A percentile compares a stretch with the other conserved stretches of the same genome.
phyloP scores from a whole-genome alignment of 23 red algal species.

The Gracilaria domingensis region DNA sequence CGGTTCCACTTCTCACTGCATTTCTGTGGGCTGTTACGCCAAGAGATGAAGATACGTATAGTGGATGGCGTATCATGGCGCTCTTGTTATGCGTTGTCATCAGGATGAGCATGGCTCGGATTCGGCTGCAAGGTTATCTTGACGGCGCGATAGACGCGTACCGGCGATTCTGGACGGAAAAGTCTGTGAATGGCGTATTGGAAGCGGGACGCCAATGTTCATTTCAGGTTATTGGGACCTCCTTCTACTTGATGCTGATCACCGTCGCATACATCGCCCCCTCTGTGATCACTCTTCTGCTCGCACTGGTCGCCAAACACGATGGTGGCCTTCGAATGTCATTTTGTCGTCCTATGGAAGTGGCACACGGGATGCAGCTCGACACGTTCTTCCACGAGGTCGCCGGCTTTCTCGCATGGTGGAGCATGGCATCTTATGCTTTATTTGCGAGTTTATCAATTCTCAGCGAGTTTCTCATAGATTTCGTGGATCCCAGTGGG shows the following conservation, averaged over 20 bases:
- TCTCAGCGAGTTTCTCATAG: constrained; percentile 13
- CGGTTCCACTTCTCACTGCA: not conserved
- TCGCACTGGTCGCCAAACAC: constrained; percentile 32
- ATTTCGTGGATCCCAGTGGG: constrained; percentile 5
- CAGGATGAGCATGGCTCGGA: not conserved
- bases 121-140: constrained; percentile 55
- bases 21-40: constrained; percentile 43
- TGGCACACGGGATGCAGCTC: not conserved
- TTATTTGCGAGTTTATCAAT: constrained; percentile 32
- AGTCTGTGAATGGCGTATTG: not conserved
- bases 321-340: constrained; percentile 47
- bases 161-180: constrained; percentile 55
- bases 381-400: constrained; percentile 35
- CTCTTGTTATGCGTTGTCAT: constrained; percentile 26
- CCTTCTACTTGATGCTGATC: constrained; percentile 45
- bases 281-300: constrained; percentile 18
- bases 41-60: not conserved
- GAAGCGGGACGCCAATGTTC: constrained; percentile 23
- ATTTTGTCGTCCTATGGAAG: not conserved
- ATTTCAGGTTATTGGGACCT: constrained; percentile 31
- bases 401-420: constrained; percentile 47
- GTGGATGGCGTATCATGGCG: constrained; percentile 14
- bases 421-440: constrained; percentile 32
- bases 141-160: constrained; percentile 66
- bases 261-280: constrained; percentile 49